Evolutionary conservation across 352 stramenopile species (phyloP).

Genomic region (Pythium plurisporium): DNA sequence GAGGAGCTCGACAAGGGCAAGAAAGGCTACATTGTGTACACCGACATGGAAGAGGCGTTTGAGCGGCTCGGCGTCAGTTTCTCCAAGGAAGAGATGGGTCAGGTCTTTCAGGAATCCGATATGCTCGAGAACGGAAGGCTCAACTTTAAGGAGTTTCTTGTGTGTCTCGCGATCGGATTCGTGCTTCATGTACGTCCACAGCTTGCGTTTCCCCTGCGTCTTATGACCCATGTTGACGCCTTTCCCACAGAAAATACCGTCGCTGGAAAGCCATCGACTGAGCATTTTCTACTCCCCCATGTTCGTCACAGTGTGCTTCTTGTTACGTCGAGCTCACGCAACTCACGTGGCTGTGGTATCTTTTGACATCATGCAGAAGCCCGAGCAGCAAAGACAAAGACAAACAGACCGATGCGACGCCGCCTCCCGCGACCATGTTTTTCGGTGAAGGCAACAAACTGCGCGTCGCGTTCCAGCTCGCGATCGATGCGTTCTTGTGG

Average conservation of each 20-base stretch:
- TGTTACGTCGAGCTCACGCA: not conserved
- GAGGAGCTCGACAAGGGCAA: conserved; percentile 51
- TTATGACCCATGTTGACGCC: not conserved
- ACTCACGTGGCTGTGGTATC: not conserved
- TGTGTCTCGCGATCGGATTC: conserved; percentile 83
- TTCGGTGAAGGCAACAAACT: conserved; percentile 86
- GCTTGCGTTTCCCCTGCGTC: not conserved
- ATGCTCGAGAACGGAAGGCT: conserved; percentile 77
- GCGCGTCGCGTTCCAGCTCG: conserved; percentile 72
- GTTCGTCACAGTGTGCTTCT: conserved; percentile 20
- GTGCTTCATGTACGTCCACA: conserved; percentile 64
- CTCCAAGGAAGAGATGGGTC: conserved; percentile 60
- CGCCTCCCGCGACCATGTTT: conserved; percentile 29
- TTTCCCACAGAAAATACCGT: conserved; percentile 61
- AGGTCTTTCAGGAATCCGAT: conserved; percentile 81
- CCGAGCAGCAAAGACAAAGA: conserved; percentile 13
- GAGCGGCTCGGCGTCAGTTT: conserved; percentile 74
- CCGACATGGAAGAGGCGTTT: conserved; percentile 65
- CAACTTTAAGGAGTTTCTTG: conserved; percentile 87
- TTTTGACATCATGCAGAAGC: conserved; percentile 6
- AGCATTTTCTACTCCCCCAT: conserved; percentile 83
- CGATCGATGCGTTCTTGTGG: conserved; percentile 80
- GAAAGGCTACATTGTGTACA: conserved; percentile 76
- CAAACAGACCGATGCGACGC: not conserved
- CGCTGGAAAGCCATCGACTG: conserved; percentile 54